A percentile compares a stretch with the other conserved stretches of the same genome.
Evolutionary conservation across 495 filamentous ascomycete genomes (phyloP).

Genomic region (Neurospora hispaniola): DNA sequence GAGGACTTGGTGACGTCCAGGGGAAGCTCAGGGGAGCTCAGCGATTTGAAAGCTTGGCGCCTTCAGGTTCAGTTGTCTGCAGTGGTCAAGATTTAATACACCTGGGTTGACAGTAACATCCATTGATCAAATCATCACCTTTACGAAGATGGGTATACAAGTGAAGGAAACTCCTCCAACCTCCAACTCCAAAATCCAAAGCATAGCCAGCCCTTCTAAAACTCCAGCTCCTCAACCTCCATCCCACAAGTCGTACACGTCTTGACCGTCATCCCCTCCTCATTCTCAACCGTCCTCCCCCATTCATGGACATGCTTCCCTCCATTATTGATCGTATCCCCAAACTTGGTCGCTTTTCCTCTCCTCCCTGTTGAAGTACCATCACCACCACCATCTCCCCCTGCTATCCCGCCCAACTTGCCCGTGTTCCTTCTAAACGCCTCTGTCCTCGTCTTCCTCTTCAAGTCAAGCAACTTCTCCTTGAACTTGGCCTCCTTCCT

Average conservation of each 20-base stretch:
- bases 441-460: slow-evolving; percentile 87
- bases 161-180: too few species aligned
- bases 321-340: slow-evolving; percentile 55
- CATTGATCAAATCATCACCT: neutral
- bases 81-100: neutral
- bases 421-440: slow-evolving; percentile 55
- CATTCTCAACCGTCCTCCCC: slow-evolving; percentile 70
- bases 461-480: slow-evolving; percentile 74
- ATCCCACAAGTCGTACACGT: slow-evolving; percentile 85
- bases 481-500: slow-evolving; percentile 89
- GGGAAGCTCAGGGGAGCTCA: neutral
- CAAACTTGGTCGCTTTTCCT: slow-evolving; percentile 56
- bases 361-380: slow-evolving; percentile 6
- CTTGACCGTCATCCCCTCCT: slow-evolving; percentile 71
- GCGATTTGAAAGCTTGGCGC: neutral
- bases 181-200: neutral
- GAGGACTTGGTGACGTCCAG: neutral
- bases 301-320: slow-evolving; percentile 87
- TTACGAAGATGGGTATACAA: neutral
- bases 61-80: neutral
- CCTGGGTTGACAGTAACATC: neutral
- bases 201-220: slow-evolving; percentile 35
- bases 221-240: slow-evolving; percentile 93
- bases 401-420: slow-evolving; percentile 27
- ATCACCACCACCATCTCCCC: neutral